Conservation (phyloP, 306 rosid species). For the Fagus crenata region DNA sequence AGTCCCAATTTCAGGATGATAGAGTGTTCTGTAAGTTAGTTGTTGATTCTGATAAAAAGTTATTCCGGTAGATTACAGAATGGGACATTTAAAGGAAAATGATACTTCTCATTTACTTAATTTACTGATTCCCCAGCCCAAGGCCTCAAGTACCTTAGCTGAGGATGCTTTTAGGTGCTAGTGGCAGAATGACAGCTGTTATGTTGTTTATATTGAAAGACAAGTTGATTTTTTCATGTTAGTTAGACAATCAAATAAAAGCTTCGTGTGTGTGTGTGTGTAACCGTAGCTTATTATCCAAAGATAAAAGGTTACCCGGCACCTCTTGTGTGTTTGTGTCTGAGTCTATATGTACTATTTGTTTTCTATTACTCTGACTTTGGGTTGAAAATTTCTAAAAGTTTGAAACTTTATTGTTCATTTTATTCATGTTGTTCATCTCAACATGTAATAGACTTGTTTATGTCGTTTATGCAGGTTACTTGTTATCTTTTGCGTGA, state of each 20-base stretch:
- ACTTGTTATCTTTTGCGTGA: slow-evolving; percentile 66
- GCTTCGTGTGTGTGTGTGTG: too few species aligned
- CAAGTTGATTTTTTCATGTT: neutral
- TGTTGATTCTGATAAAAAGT: neutral
- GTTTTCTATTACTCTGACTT: neutral
- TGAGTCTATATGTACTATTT: neutral
- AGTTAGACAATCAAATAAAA: slow-evolving; percentile 7
- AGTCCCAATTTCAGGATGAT: neutral
- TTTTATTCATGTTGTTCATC: neutral
- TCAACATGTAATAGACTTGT: slow-evolving; percentile 10
- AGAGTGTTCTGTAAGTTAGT: neutral
- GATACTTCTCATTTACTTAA: neutral
- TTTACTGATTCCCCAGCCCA: neutral
- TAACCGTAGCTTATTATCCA: neutral
- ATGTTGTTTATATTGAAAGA: neutral
- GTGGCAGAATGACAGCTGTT: neutral
- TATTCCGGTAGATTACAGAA: neutral
- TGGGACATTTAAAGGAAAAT: neutral
- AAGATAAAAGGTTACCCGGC: neutral
- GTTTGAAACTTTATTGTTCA: slow-evolving; percentile 4
- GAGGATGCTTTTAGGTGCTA: neutral
- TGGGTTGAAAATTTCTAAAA: neutral
- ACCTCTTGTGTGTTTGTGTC: neutral
- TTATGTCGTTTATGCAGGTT: slow-evolving; percentile 51
- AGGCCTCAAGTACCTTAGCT: neutral